Evolutionary conservation across 2,329 filamentous ascomycete genomes (phyloP), one percentile per base, ranked within the genome.

Genomic region (Colletotrichum karsti): DNA sequence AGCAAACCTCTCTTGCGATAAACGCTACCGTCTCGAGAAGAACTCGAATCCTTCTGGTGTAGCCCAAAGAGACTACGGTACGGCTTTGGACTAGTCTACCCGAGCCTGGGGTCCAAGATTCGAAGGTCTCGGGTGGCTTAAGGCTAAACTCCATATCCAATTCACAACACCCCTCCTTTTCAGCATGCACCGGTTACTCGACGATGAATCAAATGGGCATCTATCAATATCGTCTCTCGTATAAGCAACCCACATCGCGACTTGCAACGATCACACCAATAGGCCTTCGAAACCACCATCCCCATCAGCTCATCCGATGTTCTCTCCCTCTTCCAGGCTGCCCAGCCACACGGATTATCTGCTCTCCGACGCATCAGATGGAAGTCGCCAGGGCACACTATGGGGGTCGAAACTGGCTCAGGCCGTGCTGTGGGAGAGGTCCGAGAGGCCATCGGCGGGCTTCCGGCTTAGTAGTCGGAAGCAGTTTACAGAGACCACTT

Each of bases 381-480:
- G 33, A 64, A 59, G 18, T 15, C 20, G 10, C 13, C 35, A 51
- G 41, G 35, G 54, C 15, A 62, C 10, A 13, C 28, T 22, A 2
- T 46, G 3, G 61, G 42, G 22, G 39, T 48, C 44, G 60, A 54
- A 67, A 67, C 60, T 65, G 46, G 61, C 60, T 35, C 60, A 39
- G 46, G 46, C 60, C 37, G 65, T 68, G 39, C 33, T 39, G 46
- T 33, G 20, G 30, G 4, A 37, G 30, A 6, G 33, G 53, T 20
- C 65, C 46, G 46, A 65, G 60, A 22, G 35, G 28, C 48, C 8
- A 33, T n/a, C 24, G 20, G 39, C 44, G 24, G 37, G 50, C 44
- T 65, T 24, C 37, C 54, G 18, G n/a, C 24, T 22, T 5, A 12
- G 20, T n/a, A 58, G 46, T 35, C 24, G 20, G 12, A 20, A 41